Evolutionary conservation across 2,329 filamentous ascomycete genomes (phyloP).

Genomic region (Laburnicola sp.): DNA sequence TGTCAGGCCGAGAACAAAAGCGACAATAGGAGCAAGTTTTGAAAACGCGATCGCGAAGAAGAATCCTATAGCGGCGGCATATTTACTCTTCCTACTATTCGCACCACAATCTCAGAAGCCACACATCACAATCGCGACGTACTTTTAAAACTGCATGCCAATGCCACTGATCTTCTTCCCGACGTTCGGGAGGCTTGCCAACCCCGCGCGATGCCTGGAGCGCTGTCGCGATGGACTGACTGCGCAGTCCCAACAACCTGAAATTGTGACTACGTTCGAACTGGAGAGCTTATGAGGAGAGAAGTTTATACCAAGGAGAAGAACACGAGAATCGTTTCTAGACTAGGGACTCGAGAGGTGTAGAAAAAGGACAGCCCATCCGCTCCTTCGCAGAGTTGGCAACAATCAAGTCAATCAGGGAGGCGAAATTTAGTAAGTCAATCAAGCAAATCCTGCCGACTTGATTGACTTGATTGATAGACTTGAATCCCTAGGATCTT

Average conservation of each 20-base stretch:
- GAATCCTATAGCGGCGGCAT: conserved; percentile 29
- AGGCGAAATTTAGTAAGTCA: too few relatives aligned
- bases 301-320: conserved; percentile 16
- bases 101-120: neutral
- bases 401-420: too few relatives aligned
- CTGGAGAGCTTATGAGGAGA: neutral
- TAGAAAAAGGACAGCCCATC: too few relatives aligned
- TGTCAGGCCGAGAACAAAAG: conserved; percentile 28
- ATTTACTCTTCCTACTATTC: conserved; percentile 23
- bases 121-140: neutral
- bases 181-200: conserved; percentile 22
- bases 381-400: too few relatives aligned
- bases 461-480: too few relatives aligned
- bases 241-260: conserved; percentile 25
- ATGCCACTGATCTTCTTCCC: conserved; percentile 15
- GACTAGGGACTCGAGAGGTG: too few relatives aligned
- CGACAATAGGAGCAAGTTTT: conserved; percentile 32
- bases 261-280: neutral
- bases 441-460: too few relatives aligned
- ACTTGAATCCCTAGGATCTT: too few relatives aligned
- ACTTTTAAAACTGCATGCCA: conserved; percentile 3
- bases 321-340: conserved; percentile 22
- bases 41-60: conserved; percentile 31
- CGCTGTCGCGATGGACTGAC: conserved; percentile 21
- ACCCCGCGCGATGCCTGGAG: conserved; percentile 24